These are phyloP conservation scores for Cyberlindnera samutprakarnensis DNA, from an alignment of 805 yeast species.

Conservation along the genomic window DNA sequence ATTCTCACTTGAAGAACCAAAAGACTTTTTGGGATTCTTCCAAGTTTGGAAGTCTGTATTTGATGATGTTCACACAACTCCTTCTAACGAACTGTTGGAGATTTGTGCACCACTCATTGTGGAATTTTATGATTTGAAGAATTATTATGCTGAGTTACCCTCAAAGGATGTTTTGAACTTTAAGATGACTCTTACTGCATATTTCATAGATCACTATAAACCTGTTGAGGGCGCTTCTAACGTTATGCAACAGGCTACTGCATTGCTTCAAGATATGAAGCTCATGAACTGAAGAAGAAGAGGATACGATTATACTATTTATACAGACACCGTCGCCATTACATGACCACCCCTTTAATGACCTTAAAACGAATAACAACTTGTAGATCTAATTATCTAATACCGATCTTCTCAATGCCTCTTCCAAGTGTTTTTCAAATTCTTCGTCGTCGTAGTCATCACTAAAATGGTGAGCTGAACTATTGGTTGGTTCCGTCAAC, in stretches of 20 bases:
- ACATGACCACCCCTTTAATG: constrained; percentile 1
- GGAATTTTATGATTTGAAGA: constrained; percentile 29
- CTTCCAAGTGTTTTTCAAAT: constrained; percentile 13
- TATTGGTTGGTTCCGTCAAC: neutral
- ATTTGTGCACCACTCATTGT: constrained; percentile 27
- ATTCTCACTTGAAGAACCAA: constrained; percentile 11
- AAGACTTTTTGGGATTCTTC: constrained; percentile 26
- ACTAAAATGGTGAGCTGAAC: neutral
- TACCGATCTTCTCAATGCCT: constrained; percentile 20
- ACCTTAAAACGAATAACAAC: neutral
- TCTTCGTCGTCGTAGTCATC: constrained; percentile 8
- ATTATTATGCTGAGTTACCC: constrained; percentile 21
- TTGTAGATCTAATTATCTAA: constrained; percentile 6
- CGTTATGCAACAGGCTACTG: constrained; percentile 11
- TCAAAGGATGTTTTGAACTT: constrained; percentile 23
- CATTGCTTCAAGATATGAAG: constrained; percentile 9
- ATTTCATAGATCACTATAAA: constrained; percentile 12
- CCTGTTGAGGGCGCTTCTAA: constrained; percentile 4
- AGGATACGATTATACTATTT: too few relatives aligned
- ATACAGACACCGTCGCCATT: too few relatives aligned
- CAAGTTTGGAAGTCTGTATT: constrained; percentile 24
- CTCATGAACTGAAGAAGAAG: constrained; percentile 3
- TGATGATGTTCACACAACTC: constrained; percentile 13
- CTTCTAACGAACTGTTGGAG: constrained; percentile 17
- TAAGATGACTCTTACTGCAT: constrained; percentile 22